Conservation (phyloP, 2,329 filamentous ascomycete species). For the Colletotrichum paranaense region DNA sequence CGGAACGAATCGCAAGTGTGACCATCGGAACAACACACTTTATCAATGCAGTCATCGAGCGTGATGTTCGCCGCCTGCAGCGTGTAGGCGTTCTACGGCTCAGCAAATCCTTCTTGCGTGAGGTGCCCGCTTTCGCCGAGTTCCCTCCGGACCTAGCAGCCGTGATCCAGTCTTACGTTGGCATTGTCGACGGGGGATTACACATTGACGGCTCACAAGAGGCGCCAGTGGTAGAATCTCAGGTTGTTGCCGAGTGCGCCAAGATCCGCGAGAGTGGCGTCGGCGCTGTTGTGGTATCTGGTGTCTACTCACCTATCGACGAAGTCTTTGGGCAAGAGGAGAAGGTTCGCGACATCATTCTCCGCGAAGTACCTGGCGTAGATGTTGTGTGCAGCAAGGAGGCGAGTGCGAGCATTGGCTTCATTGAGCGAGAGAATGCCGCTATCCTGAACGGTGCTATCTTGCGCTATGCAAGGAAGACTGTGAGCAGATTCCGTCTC, state of each 20-base stretch:
- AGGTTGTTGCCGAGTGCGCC: constrained; percentile 44
- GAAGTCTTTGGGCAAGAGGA: constrained; percentile 58
- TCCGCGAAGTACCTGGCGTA: constrained; percentile 49
- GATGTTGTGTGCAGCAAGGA: constrained; percentile 63
- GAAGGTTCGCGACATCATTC: constrained; percentile 55
- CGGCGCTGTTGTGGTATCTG: constrained; percentile 58
- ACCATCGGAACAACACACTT: constrained; percentile 69
- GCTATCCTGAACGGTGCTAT: constrained; percentile 74
- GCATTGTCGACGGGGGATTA: constrained; percentile 60
- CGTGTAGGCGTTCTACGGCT: constrained; percentile 65
- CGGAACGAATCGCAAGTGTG: constrained; percentile 55
- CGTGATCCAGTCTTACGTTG: constrained; percentile 58
- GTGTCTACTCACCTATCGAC: constrained; percentile 66
- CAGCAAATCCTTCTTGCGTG: constrained; percentile 63
- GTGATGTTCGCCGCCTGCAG: constrained; percentile 58
- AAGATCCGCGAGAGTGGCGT: constrained; percentile 57
- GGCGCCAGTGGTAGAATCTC: constrained; percentile 46
- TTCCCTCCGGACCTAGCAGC: constrained; percentile 62
- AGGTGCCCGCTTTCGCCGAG: constrained; percentile 62
- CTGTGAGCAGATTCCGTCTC: constrained; percentile 65
- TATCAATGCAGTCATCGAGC: constrained; percentile 68
- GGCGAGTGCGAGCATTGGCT: constrained; percentile 61
- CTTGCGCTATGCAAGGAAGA: constrained; percentile 50
- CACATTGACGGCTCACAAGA: constrained; percentile 63
- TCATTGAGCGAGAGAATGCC: constrained; percentile 73